Evolutionary conservation across 495 filamentous ascomycete genomes (phyloP).

Genomic region (Neurospora sp.): DNA sequence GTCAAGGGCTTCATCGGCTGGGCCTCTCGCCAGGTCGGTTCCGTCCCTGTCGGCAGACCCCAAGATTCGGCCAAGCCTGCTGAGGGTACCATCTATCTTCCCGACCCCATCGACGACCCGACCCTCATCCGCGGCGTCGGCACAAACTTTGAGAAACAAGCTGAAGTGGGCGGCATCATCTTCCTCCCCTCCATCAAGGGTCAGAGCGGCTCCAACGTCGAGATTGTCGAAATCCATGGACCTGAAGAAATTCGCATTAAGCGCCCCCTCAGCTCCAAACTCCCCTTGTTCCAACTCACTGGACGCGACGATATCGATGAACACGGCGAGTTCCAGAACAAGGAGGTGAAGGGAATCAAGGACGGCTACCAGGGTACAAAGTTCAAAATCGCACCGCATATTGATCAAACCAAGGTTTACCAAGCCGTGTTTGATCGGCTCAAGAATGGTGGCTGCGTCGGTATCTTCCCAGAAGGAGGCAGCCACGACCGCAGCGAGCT

Average conservation of each 20-base stretch:
- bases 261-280: constrained; percentile 66
- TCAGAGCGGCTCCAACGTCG: constrained; percentile 58
- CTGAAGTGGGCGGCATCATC: constrained; percentile 70
- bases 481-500: constrained; percentile 94
- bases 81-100: constrained; percentile 77
- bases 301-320: constrained; percentile 59
- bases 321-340: constrained; percentile 38
- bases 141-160: constrained; percentile 72
- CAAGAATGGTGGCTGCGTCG: constrained; percentile 75
- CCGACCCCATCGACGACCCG: constrained; percentile 74
- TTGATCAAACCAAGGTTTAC: constrained; percentile 90
- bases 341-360: constrained; percentile 40
- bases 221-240: constrained; percentile 68
- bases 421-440: constrained; percentile 81
- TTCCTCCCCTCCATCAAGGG: constrained; percentile 79
- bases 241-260: constrained; percentile 78
- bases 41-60: constrained; percentile 80
- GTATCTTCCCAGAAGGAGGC: constrained; percentile 96
- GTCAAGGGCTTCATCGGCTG: constrained; percentile 84
- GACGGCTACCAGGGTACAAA: constrained; percentile 64
- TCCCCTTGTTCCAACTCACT: constrained; percentile 67
- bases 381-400: constrained; percentile 84
- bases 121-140: constrained; percentile 73
- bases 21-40: constrained; percentile 66
- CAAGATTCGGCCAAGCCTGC: constrained; percentile 79